Conservation (phyloP, 2,329 filamentous ascomycete species). For the Phyllosticta paracitricarpa region DNA sequence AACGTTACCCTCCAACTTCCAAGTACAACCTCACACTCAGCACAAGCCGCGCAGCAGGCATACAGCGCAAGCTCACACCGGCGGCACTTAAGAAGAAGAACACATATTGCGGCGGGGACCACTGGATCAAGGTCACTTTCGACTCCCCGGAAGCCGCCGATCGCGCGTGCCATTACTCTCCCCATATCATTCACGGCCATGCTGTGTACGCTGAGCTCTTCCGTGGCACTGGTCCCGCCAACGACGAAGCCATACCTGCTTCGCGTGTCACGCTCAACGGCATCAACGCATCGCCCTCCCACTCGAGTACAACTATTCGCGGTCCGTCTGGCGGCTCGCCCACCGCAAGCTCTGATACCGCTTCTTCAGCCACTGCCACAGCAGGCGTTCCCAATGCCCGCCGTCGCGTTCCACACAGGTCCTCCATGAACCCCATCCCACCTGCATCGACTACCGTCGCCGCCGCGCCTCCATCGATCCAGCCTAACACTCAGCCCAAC, state of each 20-base stretch:
- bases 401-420: constrained; percentile 1
- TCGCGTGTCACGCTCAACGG: constrained; percentile 20
- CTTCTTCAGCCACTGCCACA: constrained; percentile 33
- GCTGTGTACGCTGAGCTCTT: constrained; percentile 40
- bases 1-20: constrained; percentile 66
- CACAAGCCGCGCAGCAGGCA: constrained; percentile 58
- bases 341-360: constrained; percentile 24
- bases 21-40: constrained; percentile 65
- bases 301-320: constrained; percentile 19
- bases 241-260: constrained; percentile 33
- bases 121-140: constrained; percentile 66
- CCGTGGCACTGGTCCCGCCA: constrained; percentile 33
- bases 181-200: constrained; percentile 38
- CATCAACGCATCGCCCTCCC: constrained; percentile 25
- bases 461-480: not conserved
- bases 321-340: constrained; percentile 18
- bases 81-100: constrained; percentile 73
- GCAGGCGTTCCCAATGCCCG: constrained; percentile 1
- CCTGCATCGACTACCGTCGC: constrained; percentile 20
- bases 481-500: not conserved
- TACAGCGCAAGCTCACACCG: constrained; percentile 53
- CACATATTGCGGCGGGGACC: constrained; percentile 68
- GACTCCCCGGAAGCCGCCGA: constrained; percentile 40
- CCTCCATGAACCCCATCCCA: constrained; percentile 15
- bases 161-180: constrained; percentile 36